phyloP scores from a whole-genome alignment of 768 basidiomycete species.

The Lactifluus echinatus region DNA sequence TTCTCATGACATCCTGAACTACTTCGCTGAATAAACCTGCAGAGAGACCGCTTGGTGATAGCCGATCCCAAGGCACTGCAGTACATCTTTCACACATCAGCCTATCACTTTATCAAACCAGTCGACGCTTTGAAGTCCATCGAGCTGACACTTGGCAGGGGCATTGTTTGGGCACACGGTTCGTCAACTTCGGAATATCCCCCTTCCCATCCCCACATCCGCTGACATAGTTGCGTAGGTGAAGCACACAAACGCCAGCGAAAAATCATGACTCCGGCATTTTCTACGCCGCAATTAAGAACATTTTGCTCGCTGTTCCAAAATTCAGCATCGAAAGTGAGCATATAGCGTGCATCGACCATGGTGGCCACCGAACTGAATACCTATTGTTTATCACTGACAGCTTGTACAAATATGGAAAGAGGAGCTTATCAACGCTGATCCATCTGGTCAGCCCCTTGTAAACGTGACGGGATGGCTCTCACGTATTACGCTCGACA shows the following conservation, averaged over 20 bases:
- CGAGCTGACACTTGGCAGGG: too few relatives aligned
- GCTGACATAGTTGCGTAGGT: too few relatives aligned
- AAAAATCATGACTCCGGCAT: too few relatives aligned
- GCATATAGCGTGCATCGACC: background rate
- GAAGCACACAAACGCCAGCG: too few relatives aligned
- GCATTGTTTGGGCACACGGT: conserved; percentile 22
- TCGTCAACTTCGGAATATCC: too few relatives aligned
- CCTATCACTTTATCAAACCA: conserved; percentile 21
- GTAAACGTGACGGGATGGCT: conserved; percentile 22
- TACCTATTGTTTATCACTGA: background rate
- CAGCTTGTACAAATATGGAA: conserved; percentile 23
- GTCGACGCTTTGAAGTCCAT: conserved; percentile 3
- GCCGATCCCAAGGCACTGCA: conserved; percentile 10
- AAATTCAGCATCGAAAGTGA: conserved; percentile 18
- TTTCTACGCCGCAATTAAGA: too few relatives aligned
- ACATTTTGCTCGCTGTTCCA: conserved; percentile 23
- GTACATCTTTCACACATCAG: conserved; percentile 24
- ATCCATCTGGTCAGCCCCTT: background rate
- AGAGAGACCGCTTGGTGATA: too few relatives aligned
- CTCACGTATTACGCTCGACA: conserved; percentile 22
- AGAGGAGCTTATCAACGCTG: conserved; percentile 9
- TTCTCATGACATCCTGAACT: too few relatives aligned
- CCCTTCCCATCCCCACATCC: too few relatives aligned
- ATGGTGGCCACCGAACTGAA: background rate
- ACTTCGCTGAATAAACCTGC: too few relatives aligned